These are phyloP conservation scores for Cubamyces lactineus DNA, from an alignment of 768 basidiomycete species.

Conservation along the genomic window DNA sequence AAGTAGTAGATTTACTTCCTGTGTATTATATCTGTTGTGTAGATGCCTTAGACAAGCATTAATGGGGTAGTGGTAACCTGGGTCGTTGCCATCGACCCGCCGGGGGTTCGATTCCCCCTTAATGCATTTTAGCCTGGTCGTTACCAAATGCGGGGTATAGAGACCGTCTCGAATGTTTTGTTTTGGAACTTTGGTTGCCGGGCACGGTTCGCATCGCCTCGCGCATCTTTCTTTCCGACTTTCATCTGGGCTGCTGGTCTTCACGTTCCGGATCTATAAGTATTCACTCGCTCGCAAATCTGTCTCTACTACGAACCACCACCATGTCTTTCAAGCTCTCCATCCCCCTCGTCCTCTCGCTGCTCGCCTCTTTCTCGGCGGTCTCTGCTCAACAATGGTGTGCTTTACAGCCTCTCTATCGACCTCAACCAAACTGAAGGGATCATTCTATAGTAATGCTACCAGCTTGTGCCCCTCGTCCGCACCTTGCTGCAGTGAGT, in stretches of 20 bases:
- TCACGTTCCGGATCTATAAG: constrained; percentile 10
- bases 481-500: constrained; percentile 50
- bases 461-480: constrained; percentile 41
- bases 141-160: neutral
- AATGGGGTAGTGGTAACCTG: constrained; percentile 42
- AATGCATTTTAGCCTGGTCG: constrained; percentile 48
- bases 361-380: constrained; percentile 16
- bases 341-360: constrained; percentile 9
- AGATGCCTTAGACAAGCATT: no score
- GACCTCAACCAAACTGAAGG: neutral
- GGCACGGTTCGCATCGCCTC: constrained; percentile 1
- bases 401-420: neutral
- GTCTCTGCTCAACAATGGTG: constrained; percentile 26
- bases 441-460: constrained; percentile 37
- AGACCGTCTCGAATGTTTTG: neutral
- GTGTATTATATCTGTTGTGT: no score
- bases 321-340: constrained; percentile 25
- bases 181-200: constrained; percentile 6
- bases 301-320: constrained; percentile 23
- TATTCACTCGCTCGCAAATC: neutral
- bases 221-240: constrained; percentile 16
- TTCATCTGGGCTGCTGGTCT: constrained; percentile 23
- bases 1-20: no score
- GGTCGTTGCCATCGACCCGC: constrained; percentile 64
- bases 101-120: constrained; percentile 89